Evolutionary conservation across 495 filamentous ascomycete genomes (phyloP).

Genomic region (Cercophora sp.): DNA sequence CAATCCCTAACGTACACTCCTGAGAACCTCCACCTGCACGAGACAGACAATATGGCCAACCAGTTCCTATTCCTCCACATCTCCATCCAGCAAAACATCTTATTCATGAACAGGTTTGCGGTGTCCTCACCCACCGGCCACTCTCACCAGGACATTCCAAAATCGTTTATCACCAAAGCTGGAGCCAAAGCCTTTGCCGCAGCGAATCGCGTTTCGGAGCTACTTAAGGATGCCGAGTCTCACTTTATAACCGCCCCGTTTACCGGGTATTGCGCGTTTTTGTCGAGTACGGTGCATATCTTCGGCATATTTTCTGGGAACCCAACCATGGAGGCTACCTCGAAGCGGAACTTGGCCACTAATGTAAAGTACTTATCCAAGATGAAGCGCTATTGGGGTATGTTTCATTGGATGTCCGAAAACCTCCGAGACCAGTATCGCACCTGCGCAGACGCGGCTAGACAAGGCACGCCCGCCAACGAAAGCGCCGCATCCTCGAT

Average conservation of each 20-base stretch:
- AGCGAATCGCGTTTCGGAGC: conserved; percentile 81
- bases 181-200: conserved; percentile 74
- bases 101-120: conserved; percentile 88
- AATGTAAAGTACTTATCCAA: conserved; percentile 88
- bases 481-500: conserved; percentile 58
- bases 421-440: conserved; percentile 88
- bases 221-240: conserved; percentile 75
- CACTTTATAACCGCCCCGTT: conserved; percentile 86
- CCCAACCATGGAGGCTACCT: conserved; percentile 63
- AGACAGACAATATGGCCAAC: conserved; percentile 78
- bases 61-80: conserved; percentile 96
- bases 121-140: conserved; percentile 66
- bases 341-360: conserved; percentile 80
- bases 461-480: conserved; percentile 46
- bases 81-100: conserved; percentile 77
- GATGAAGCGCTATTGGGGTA: conserved; percentile 97
- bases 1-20: conserved; percentile 63
- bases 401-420: conserved; percentile 94
- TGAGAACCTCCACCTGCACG: conserved; percentile 82
- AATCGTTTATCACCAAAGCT: conserved; percentile 72
- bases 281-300: conserved; percentile 88
- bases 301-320: conserved; percentile 84
- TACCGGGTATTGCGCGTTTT: conserved; percentile 89
- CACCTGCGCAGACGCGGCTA: conserved; percentile 74
- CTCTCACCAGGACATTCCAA: conserved; percentile 71